A percentile compares a stretch with the other conserved stretches of the same genome.
phyloP scores from a whole-genome alignment of 306 rosid genomes.

The Chamaecrista fasciculata region DNA sequence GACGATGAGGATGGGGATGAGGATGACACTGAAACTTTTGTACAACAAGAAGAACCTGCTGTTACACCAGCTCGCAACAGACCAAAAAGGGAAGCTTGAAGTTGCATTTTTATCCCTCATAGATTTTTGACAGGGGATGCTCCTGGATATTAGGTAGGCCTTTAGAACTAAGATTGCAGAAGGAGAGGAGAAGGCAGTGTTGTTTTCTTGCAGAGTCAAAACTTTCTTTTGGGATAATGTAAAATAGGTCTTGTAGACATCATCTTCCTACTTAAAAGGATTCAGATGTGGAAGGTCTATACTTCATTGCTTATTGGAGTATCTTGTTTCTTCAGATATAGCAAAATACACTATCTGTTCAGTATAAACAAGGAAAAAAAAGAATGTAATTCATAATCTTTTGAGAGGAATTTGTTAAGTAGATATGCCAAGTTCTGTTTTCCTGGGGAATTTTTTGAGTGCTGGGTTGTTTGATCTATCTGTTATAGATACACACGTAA shows the following conservation, averaged over 20 bases:
- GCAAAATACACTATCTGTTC: too few relatives aligned
- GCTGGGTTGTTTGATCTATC: too few relatives aligned
- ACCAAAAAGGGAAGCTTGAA: slow-evolving; percentile 71
- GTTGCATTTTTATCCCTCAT: not conserved
- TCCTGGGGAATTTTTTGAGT: too few relatives aligned
- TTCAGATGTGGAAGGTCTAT: slow-evolving; percentile 19
- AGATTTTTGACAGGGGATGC: not conserved
- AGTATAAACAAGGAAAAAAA: too few relatives aligned
- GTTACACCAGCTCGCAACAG: slow-evolving; percentile 79
- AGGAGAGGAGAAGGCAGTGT: not conserved
- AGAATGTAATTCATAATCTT: too few relatives aligned
- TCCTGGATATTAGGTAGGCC: slow-evolving; percentile 17
- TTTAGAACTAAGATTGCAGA: slow-evolving; percentile 9
- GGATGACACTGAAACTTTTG: slow-evolving; percentile 30
- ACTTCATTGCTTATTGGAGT: slow-evolving; percentile 1
- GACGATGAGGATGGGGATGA: too few relatives aligned
- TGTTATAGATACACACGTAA: too few relatives aligned
- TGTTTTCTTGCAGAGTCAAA: slow-evolving; percentile 26
- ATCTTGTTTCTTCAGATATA: too few relatives aligned
- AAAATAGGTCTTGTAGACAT: not conserved
- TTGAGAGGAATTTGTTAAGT: too few relatives aligned
- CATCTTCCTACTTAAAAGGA: not conserved
- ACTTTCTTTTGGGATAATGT: slow-evolving; percentile 14
- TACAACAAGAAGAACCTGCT: slow-evolving; percentile 56
- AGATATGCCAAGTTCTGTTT: too few relatives aligned